Percentiles rank a stretch among this genome's conserved stretches.
Conservation (phyloP, 768 basidiomycete genomes). For the Mycena sanguinolenta region DNA sequence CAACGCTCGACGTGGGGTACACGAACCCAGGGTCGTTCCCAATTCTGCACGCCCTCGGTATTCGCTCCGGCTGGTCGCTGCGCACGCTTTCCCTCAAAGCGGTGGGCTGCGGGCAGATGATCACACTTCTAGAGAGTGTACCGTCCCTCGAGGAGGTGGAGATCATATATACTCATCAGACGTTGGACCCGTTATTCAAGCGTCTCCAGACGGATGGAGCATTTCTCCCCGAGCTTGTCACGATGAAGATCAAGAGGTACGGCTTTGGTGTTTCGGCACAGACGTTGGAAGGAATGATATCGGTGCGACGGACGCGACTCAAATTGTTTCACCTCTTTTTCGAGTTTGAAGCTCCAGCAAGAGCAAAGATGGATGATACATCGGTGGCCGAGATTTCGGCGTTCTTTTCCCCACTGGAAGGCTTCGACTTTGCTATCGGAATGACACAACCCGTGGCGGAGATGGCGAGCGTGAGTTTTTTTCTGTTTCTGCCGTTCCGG, state of each 20-base stretch:
- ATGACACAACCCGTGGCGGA: neutral
- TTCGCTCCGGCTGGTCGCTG: neutral
- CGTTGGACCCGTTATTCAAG: neutral
- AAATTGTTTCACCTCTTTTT: constrained; percentile 1
- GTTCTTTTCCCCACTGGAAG: neutral
- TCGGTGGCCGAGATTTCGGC: neutral
- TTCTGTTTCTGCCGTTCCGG: neutral
- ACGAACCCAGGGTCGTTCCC: neutral
- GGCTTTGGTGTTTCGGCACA: neutral
- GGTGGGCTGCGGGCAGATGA: neutral
- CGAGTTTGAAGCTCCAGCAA: neutral
- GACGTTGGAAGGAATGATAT: neutral
- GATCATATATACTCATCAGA: neutral
- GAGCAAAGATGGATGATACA: neutral
- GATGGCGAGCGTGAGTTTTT: neutral
- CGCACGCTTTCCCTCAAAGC: neutral
- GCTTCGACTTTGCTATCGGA: neutral
- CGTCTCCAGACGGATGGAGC: neutral
- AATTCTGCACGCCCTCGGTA: neutral
- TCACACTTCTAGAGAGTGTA: neutral
- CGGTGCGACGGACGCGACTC: neutral
- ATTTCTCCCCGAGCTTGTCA: neutral
- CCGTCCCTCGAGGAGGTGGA: neutral
- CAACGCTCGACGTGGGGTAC: neutral
- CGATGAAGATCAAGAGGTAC: neutral